Base-by-base conservation (phyloP, 164 flowering plant species). In the Magnolia sinica region DNA sequence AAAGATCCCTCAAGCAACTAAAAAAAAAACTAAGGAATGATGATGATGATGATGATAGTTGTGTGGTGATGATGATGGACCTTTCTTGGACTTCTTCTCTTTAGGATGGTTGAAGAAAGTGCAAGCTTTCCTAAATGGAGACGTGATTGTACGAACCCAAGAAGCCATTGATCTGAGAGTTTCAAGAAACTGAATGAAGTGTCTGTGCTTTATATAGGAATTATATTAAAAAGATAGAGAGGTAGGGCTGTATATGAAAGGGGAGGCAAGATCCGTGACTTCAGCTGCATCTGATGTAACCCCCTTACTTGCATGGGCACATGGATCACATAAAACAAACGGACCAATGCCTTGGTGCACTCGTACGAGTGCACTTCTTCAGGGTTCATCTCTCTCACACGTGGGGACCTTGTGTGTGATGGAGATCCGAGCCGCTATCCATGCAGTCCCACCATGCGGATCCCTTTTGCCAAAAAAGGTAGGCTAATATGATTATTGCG, bases 81-180 rank as follows among this genome's bases (percentile, higher is more conserved):
- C 84, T 81, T 71, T 74, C 71, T 74, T 78, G 27, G 82, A 68
- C 45, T 83, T 83, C 73, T 79, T 83, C 68, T 81, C 78, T 74
- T 72, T 78, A 2, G 79, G 61, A 8, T 59, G 50, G 59, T 76
- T 76, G 82, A 83, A 81, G 79, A 79, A 85, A 77, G 88, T 89
- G 70, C 91, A 82, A 71, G 93, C 94, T 79, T 91, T 92, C 73
- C 76, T 90, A 75, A 92, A 91, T 2, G 97, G 95, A 68, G 91
- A 76, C 59, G 90, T 84, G 81, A 90, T 89, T 6, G 91, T 89
- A 52, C 87, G 85, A 79, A 87, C 90, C 95, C 97, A 91, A 71
- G 86, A 81, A 63, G 83, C 81, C 86, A 83, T 83, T 13, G 49
- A 8, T 51, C 4, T 18, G 13, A 66, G 8, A 13, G 63, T 16